Base-by-base conservation (phyloP, 345 rosid species). In the Bruguiera sexangula region DNA sequence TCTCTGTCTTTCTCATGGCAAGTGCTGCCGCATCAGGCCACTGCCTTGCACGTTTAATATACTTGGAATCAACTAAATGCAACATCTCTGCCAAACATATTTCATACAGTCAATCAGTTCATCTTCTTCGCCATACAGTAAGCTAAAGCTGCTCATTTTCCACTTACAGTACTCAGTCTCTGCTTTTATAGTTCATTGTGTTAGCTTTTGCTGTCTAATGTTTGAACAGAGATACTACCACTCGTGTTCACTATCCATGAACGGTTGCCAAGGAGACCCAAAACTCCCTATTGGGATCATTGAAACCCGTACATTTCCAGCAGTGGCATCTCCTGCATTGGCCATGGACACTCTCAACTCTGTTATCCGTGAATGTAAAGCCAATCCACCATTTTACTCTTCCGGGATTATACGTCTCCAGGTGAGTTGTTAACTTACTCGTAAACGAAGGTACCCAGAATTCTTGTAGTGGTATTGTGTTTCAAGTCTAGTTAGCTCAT, bases 361-460 rank as follows among this genome's bases (percentile, higher is more conserved):
- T 54, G 87, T 87, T 74, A 73, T 89, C 58, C 75, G 69, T 60
- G 71, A 76, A 27, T 68, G 87, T 67, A 84, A 77, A 75, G 73
- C 78, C 46, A 73, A 72, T 36, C 94, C 88, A 16, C 91, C 96
- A 43, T 70, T 60, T 36, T 63, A 67, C 57, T 53, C 79, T 73
- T 93, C 97, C 29, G 97, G 97, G 55, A 84, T 93, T 63, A 73
- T 91, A 65, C 91, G 98, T 20, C 82, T 93, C 16, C 91, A 93
- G 88, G 97, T 86, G 77, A 52, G 27, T 15, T 13, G 55, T 56
- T 43, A 43, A 18, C 5, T 43, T 43, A 13, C 16, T 43, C 19
- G 50, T 15, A 13, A 13, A 15, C 3, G 50, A 43, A 15, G 5
- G 13, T 43, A 43, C 1, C 5, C 0, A 9, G 0, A 43, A 3